Conservation (phyloP, 2,329 filamentous ascomycete species). For the Cordyceps cateniannulata region DNA sequence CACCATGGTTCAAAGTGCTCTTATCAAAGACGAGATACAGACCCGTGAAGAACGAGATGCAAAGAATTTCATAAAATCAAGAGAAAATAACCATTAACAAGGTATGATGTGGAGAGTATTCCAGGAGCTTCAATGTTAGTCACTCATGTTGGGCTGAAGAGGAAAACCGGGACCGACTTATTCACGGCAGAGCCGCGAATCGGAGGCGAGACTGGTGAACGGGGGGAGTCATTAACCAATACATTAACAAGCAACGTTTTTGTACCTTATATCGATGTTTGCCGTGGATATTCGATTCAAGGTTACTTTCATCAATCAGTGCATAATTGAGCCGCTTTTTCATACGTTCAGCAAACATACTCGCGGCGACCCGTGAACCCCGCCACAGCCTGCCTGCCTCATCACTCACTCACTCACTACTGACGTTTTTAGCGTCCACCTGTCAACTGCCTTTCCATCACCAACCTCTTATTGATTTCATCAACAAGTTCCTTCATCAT, state of each 20-base stretch:
- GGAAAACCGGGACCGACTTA: neutral
- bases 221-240: neutral
- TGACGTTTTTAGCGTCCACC: neutral
- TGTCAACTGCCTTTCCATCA: neutral
- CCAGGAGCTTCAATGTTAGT: neutral
- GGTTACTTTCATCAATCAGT: too few species aligned
- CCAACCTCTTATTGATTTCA: neutral
- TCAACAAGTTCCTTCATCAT: neutral
- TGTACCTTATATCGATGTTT: too few species aligned
- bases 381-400: neutral
- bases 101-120: neutral
- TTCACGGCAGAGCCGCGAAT: slow-evolving; percentile 10
- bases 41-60: neutral
- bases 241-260: neutral
- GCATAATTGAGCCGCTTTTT: too few species aligned
- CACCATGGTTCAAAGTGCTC: too few species aligned
- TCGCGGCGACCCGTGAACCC: neutral
- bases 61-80: neutral
- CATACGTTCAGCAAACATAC: too few species aligned
- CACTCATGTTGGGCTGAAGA: neutral
- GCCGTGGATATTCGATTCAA: too few species aligned
- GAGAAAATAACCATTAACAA: neutral
- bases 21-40: neutral
- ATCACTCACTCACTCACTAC: too few species aligned
- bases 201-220: slow-evolving; percentile 1